These are phyloP conservation scores for Boletus fagicola DNA, from an alignment of 768 basidiomycete species.

Conservation along the genomic window DNA sequence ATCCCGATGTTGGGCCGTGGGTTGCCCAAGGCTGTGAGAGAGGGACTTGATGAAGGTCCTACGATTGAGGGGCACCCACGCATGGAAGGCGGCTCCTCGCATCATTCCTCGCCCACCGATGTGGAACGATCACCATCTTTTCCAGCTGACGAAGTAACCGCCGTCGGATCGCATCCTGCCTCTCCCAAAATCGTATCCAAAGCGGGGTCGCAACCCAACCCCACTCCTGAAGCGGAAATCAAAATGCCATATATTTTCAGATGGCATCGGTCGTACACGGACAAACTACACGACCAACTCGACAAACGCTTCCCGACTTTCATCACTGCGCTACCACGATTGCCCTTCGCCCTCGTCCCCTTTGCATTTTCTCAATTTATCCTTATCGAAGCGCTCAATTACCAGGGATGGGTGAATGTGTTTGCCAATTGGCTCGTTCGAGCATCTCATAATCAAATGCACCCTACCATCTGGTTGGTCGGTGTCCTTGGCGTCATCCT, in stretches of 20 bases:
- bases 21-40: not conserved
- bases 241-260: not conserved
- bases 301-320: slow-evolving; percentile 65
- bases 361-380: slow-evolving; percentile 97
- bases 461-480: slow-evolving; percentile 61
- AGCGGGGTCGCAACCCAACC: not conserved
- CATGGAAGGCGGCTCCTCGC: not conserved
- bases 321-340: slow-evolving; percentile 57
- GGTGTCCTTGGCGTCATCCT: slow-evolving; percentile 70
- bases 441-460: slow-evolving; percentile 42
- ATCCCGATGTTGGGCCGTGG: slow-evolving; percentile 21
- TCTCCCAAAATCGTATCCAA: not conserved
- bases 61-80: not conserved
- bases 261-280: not conserved
- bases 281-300: not conserved
- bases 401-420: slow-evolving; percentile 84
- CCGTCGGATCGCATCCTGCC: not conserved
- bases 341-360: slow-evolving; percentile 81
- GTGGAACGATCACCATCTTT: not conserved
- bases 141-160: slow-evolving; percentile 4
- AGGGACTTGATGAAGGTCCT: not conserved
- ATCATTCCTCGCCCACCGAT: not conserved
- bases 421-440: slow-evolving; percentile 68
- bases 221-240: not conserved
- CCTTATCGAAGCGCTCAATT: slow-evolving; percentile 78